Conservation (phyloP, 2,329 filamentous ascomycete genomes). For the Pseudogymnoascus sp. region DNA sequence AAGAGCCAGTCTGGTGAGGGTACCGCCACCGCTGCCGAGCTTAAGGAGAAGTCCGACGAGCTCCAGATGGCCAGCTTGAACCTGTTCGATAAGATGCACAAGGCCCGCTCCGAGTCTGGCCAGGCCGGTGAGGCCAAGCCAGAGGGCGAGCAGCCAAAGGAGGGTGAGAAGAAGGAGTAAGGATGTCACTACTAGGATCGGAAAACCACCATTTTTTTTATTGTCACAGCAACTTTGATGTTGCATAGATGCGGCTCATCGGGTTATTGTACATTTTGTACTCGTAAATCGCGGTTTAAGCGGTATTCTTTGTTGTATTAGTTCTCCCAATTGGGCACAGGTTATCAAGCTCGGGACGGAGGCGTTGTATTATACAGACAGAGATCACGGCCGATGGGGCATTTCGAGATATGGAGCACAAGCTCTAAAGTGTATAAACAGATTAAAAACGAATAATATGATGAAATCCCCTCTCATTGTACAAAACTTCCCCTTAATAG, state of each 20-base stretch:
- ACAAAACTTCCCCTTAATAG: background rate
- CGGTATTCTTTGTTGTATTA: conserved; percentile 30
- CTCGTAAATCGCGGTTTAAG: conserved; percentile 30
- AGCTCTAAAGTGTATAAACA: conserved; percentile 31
- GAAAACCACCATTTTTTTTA: conserved; percentile 20
- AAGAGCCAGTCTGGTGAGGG: conserved; percentile 93
- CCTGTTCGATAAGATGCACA: conserved; percentile 99
- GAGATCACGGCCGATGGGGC: background rate
- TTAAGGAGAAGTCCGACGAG: conserved; percentile 98
- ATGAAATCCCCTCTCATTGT: conserved; percentile 48
- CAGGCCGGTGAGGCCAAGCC: conserved; percentile 40
- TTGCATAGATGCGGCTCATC: conserved; percentile 29
- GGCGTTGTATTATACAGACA: conserved; percentile 10
- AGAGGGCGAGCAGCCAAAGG: conserved; percentile 37
- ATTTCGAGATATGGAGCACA: conserved; percentile 10
- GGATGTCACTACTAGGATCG: conserved; percentile 20
- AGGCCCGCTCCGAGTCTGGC: conserved; percentile 67
- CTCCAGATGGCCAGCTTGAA: conserved; percentile 92
- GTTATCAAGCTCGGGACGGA: conserved; percentile 27
- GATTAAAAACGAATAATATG: conserved; percentile 44
- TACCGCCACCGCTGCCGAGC: conserved; percentile 75
- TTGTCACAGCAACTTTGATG: conserved; percentile 25
- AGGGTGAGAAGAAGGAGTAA: conserved; percentile 65
- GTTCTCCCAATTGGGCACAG: conserved; percentile 18
- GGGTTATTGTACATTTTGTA: conserved; percentile 27